Conservation (phyloP, 352 stramenopile genomes). For the Phytophthora lateralis region DNA sequence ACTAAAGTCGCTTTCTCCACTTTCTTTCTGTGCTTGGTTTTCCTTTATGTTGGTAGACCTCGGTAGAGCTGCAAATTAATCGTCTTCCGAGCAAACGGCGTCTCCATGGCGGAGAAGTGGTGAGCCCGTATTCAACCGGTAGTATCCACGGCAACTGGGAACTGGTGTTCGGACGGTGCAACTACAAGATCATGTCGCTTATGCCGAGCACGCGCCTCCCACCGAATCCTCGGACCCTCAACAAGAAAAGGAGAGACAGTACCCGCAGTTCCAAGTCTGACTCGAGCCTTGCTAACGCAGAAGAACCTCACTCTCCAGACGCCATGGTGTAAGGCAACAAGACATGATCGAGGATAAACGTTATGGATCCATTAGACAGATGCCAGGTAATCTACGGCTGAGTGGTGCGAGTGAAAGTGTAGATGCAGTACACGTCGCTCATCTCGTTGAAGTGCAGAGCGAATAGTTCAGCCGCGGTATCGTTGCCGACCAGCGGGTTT, state of each 20-base stretch:
- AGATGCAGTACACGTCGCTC: constrained; percentile 89
- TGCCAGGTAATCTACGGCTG: constrained; percentile 27
- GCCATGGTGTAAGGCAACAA: constrained; percentile 17
- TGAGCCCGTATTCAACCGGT: constrained; percentile 69
- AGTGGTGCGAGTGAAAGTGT: constrained; percentile 69
- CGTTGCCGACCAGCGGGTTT: constrained; percentile 80
- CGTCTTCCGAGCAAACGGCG: constrained; percentile 55
- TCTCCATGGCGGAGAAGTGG: constrained; percentile 50
- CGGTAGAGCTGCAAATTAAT: constrained; percentile 85
- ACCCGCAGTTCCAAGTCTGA: background rate
- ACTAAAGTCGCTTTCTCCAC: too few species aligned
- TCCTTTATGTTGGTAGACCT: constrained; percentile 54
- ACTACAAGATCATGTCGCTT: constrained; percentile 62
- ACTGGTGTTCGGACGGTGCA: constrained; percentile 69
- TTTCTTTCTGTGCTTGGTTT: background rate
- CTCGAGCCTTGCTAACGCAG: background rate
- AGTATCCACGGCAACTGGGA: constrained; percentile 82
- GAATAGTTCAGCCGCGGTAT: constrained; percentile 74
- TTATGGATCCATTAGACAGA: constrained; percentile 29
- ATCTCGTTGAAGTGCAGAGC: constrained; percentile 91
- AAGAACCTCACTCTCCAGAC: constrained; percentile 14
- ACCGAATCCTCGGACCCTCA: constrained; percentile 26
- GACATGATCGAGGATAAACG: constrained; percentile 11
- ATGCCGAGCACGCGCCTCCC: constrained; percentile 57
- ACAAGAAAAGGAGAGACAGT: constrained; percentile 20